A percentile compares a stretch with the other conserved stretches of the same genome.
Conservation (phyloP, 371 early-diverging fungal genomes). For the Gilbertella persicaria region DNA sequence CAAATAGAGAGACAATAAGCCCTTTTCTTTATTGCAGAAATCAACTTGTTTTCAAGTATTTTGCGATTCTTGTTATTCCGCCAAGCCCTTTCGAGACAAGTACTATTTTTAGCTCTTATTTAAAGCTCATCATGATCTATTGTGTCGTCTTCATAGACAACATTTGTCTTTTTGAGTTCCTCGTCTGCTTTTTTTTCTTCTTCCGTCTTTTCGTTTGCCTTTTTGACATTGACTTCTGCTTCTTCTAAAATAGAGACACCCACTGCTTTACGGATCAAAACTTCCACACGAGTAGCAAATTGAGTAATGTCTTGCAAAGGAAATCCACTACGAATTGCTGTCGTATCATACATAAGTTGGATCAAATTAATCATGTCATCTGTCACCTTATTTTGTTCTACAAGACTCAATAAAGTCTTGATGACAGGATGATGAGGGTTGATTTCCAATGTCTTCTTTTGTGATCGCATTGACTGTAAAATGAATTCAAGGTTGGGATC, state of each 20-base stretch:
- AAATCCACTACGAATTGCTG: constrained; percentile 78
- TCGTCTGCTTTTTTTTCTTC: constrained; percentile 42
- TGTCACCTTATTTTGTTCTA: constrained; percentile 46
- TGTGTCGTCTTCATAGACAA: constrained; percentile 24
- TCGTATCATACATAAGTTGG: constrained; percentile 75
- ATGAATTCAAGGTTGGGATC: constrained; percentile 52
- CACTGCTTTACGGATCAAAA: constrained; percentile 63
- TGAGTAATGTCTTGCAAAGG: constrained; percentile 56
- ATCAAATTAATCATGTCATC: constrained; percentile 60
- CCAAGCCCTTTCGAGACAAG: too few species aligned
- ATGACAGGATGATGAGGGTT: constrained; percentile 81
- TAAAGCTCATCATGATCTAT: constrained; percentile 30
- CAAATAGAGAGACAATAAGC: too few species aligned
- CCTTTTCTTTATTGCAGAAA: too few species aligned
- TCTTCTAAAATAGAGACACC: constrained; percentile 60
- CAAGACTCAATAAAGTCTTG: constrained; percentile 53
- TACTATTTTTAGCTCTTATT: neutral
- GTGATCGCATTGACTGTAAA: constrained; percentile 58
- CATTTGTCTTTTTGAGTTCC: constrained; percentile 26
- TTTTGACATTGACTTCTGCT: constrained; percentile 51
- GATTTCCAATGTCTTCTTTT: constrained; percentile 84
- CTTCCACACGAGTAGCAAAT: constrained; percentile 76
- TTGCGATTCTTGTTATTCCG: too few species aligned
- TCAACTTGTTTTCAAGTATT: too few species aligned
- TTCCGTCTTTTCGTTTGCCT: constrained; percentile 41